Evolutionary conservation across 768 basidiomycete species (phyloP).

Genomic region (Termitomyces sp.): DNA sequence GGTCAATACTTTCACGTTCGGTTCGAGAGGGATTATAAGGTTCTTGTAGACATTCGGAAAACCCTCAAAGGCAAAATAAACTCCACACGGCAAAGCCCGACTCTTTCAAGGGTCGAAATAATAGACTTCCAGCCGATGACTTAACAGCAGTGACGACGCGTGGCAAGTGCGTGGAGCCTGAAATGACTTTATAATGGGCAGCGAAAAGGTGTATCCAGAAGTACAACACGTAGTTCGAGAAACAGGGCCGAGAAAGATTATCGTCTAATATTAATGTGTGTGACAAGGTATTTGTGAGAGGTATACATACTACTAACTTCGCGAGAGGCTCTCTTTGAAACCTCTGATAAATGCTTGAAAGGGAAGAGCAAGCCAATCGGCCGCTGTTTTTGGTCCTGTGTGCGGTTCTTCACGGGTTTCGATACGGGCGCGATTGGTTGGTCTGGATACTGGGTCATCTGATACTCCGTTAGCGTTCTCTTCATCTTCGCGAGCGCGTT

Average conservation of each 20-base stretch:
- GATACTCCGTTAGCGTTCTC: constrained; percentile 17
- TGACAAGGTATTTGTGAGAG: background rate
- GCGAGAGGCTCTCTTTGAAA: constrained; percentile 53
- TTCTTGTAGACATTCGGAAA: background rate
- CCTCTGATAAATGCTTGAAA: constrained; percentile 62
- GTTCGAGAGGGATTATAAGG: background rate
- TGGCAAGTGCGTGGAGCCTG: constrained; percentile 5
- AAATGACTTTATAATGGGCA: constrained; percentile 5
- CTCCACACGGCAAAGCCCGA: constrained; percentile 13
- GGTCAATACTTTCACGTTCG: background rate
- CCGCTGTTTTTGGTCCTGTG: constrained; percentile 37
- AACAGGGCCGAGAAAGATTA: background rate
- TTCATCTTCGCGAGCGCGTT: constrained; percentile 44
- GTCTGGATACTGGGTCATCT: constrained; percentile 33
- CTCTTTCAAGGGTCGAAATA: constrained; percentile 2
- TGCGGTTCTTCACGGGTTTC: constrained; percentile 38
- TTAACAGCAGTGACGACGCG: constrained; percentile 1
- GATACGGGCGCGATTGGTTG: constrained; percentile 46
- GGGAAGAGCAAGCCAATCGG: constrained; percentile 59
- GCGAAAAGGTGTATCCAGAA: constrained; percentile 4
- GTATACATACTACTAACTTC: constrained; percentile 11
- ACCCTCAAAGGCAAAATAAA: constrained; percentile 8
- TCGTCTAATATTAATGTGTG: background rate
- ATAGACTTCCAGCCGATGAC: background rate
- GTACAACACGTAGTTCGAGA: constrained; percentile 6